These are phyloP conservation scores for Pachysandra terminalis DNA, from an alignment of 164 flowering plant genomes.

Conservation along the genomic window DNA sequence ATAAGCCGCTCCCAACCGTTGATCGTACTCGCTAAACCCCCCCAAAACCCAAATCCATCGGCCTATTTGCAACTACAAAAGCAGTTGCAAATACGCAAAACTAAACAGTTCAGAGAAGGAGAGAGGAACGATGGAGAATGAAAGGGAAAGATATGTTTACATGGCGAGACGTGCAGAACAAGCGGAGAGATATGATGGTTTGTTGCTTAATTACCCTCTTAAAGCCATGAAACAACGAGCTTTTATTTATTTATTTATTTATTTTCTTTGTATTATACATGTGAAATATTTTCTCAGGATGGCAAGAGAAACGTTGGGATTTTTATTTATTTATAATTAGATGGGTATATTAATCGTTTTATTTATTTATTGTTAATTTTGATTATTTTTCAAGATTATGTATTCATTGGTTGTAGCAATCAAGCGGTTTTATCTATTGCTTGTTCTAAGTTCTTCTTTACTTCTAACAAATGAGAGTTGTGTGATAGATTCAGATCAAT, in stretches of 20 bases:
- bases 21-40: neutral
- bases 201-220: neutral
- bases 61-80: neutral
- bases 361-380: neutral
- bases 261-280: no score
- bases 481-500: no score
- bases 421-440: no score
- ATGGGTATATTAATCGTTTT: neutral
- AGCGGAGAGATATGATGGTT: constrained; percentile 59
- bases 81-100: neutral
- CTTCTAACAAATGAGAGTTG: no score
- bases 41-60: neutral
- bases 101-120: constrained; percentile 13
- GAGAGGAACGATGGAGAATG: constrained; percentile 27
- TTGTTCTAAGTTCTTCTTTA: no score
- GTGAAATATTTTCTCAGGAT: no score
- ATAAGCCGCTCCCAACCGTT: neutral
- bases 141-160: constrained; percentile 46
- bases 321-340: neutral
- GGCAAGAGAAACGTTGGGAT: neutral
- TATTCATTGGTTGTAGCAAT: no score
- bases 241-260: no score
- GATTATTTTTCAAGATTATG: neutral
- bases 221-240: neutral
- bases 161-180: constrained; percentile 51